phyloP scores from a whole-genome alignment of 257 asterid species.

The Nyctanthes arbortristis region DNA sequence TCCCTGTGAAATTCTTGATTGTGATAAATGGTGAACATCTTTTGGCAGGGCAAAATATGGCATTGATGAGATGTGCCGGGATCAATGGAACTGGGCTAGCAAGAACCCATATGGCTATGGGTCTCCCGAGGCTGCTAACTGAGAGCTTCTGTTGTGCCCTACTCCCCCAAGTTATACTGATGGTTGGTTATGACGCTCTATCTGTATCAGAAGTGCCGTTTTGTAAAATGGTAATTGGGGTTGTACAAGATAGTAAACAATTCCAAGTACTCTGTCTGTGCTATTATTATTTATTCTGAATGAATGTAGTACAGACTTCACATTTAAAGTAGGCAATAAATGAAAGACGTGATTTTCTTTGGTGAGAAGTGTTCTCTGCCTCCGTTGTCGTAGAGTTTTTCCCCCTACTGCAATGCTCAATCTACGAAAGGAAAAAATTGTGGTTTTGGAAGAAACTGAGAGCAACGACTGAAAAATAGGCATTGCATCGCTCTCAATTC shows the following conservation, averaged over 20 bases:
- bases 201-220: not conserved
- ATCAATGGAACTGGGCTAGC: constrained; percentile 99
- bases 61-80: constrained; percentile 83
- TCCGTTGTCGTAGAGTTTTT: too few relatives aligned
- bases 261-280: not conserved
- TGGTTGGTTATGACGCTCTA: not conserved
- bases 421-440: too few relatives aligned
- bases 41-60: constrained; percentile 79
- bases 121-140: constrained; percentile 14
- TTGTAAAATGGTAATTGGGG: not conserved
- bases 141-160: too few relatives aligned
- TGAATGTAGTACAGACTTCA: not conserved
- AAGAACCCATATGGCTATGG: constrained; percentile 90
- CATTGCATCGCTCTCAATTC: too few relatives aligned
- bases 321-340: not conserved
- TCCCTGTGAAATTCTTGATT: not conserved
- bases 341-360: not conserved
- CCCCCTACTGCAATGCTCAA: too few relatives aligned
- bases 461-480: too few relatives aligned
- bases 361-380: not conserved
- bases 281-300: too few relatives aligned
- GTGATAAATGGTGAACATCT: not conserved
- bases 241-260: not conserved
- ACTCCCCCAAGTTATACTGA: too few relatives aligned
- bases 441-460: too few relatives aligned